phyloP scores from a whole-genome alignment of 495 filamentous ascomycete species.

The Barbatosphaeria neglecta region DNA sequence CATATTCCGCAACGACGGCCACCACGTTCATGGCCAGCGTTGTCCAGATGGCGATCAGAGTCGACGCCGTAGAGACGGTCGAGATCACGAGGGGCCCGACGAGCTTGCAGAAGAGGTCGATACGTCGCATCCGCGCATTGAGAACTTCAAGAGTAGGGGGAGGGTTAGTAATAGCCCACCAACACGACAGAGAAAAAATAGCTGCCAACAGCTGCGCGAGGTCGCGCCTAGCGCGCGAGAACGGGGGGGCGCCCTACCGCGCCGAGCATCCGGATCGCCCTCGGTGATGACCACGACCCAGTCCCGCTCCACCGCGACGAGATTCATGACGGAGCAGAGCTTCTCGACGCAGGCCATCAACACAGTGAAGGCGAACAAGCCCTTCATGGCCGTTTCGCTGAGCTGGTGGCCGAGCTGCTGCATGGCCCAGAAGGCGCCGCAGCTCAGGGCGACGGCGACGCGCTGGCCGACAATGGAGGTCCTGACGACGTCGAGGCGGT shows the following conservation, averaged over 20 bases:
- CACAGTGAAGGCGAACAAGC: conserved; percentile 27
- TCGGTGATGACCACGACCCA: conserved; percentile 38
- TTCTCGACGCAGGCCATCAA: conserved; percentile 49
- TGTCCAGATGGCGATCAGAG: conserved; percentile 18
- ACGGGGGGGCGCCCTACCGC: neutral
- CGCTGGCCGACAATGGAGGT: conserved; percentile 20
- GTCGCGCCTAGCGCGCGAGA: neutral
- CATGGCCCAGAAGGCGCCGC: conserved; percentile 11
- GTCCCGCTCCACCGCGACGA: conserved; percentile 53
- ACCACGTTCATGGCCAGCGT: conserved; percentile 25
- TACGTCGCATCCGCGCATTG: conserved; percentile 57
- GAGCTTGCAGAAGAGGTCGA: conserved; percentile 64
- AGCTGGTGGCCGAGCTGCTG: neutral
- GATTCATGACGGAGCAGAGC: conserved; percentile 39
- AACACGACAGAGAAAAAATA: too few species aligned
- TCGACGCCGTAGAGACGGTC: conserved; percentile 22
- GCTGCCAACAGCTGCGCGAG: too few species aligned
- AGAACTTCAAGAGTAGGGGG: conserved; percentile 17
- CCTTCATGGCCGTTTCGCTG: conserved; percentile 1
- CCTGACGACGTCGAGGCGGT: conserved; percentile 18
- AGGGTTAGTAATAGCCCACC: too few species aligned
- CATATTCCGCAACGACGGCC: conserved; percentile 43
- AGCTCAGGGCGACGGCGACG: conserved; percentile 11
- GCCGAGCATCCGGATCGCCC: conserved; percentile 5
- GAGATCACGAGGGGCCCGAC: conserved; percentile 49